Percentiles rank a stretch among this genome's conserved stretches.
Evolutionary conservation across 2,329 filamentous ascomycete species (phyloP).

Genomic region (Magnaporthales sp.): DNA sequence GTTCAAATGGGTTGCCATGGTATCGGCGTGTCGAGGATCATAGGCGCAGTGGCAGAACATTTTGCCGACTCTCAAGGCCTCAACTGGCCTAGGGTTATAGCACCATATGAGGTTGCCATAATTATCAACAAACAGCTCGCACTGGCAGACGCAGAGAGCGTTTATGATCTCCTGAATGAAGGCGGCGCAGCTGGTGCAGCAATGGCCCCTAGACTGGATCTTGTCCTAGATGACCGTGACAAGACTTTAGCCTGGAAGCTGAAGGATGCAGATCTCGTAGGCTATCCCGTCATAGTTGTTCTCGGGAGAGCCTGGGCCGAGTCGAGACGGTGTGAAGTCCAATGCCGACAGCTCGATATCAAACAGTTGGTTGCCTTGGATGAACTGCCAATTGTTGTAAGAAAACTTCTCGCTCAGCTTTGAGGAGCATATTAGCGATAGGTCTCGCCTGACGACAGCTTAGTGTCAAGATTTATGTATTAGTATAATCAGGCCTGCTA

Average conservation of each 20-base stretch:
- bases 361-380: constrained; percentile 49
- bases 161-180: constrained; percentile 54
- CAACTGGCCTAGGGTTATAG: constrained; percentile 80
- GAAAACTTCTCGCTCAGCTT: constrained; percentile 38
- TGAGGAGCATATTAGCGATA: constrained; percentile 17
- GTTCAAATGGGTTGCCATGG: constrained; percentile 94
- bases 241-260: constrained; percentile 71
- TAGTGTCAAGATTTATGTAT: not conserved
- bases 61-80: constrained; percentile 64
- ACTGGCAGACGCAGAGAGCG: constrained; percentile 9
- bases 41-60: constrained; percentile 76
- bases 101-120: constrained; percentile 72
- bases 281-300: constrained; percentile 77
- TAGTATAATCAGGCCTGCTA: not conserved
- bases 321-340: constrained; percentile 59
- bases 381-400: constrained; percentile 36
- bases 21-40: constrained; percentile 84
- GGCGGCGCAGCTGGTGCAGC: constrained; percentile 3
- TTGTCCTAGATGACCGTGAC: constrained; percentile 68
- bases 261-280: constrained; percentile 79
- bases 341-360: constrained; percentile 61
- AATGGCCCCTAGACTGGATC: constrained; percentile 39
- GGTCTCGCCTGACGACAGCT: not conserved
- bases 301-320: constrained; percentile 63
- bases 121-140: constrained; percentile 35